Conservation (phyloP, 139 green algal genomes). For the Spirogloea muscicola region DNA sequence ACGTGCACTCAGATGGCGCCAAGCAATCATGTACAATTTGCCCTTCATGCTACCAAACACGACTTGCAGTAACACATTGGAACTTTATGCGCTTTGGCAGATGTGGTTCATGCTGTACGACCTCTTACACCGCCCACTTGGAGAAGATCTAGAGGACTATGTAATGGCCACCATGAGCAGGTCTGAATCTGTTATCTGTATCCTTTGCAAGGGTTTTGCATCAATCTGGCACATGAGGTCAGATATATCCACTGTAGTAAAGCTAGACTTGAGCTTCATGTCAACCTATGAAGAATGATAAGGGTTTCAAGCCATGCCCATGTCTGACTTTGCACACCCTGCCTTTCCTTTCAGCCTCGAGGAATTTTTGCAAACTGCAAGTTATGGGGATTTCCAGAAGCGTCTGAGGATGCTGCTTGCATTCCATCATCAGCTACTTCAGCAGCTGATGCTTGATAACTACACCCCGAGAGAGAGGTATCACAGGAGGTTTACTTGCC, state of each 20-base stretch:
- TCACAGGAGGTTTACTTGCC: no score
- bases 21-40: no score
- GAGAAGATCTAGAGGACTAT: constrained; percentile 2
- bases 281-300: no score
- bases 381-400: constrained; percentile 77
- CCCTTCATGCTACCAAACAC: no score
- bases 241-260: no score
- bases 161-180: constrained; percentile 10
- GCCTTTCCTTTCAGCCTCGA: constrained; percentile 59
- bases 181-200: neutral
- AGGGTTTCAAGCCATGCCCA: neutral
- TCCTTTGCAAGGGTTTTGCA: no score
- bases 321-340: neutral
- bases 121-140: constrained; percentile 53
- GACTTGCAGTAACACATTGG: no score
- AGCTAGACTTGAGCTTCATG: no score
- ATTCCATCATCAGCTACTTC: constrained; percentile 57
- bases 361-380: constrained; percentile 82
- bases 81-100: constrained; percentile 21
- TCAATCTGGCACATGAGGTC: no score
- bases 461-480: no score
- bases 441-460: neutral
- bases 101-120: constrained; percentile 90
- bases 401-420: constrained; percentile 72
- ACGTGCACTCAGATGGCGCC: no score